A percentile compares a stretch with the other conserved stretches of the same genome.
Evolutionary conservation across 306 rosid genomes (phyloP).

Genomic region (Vachellia collinsii): DNA sequence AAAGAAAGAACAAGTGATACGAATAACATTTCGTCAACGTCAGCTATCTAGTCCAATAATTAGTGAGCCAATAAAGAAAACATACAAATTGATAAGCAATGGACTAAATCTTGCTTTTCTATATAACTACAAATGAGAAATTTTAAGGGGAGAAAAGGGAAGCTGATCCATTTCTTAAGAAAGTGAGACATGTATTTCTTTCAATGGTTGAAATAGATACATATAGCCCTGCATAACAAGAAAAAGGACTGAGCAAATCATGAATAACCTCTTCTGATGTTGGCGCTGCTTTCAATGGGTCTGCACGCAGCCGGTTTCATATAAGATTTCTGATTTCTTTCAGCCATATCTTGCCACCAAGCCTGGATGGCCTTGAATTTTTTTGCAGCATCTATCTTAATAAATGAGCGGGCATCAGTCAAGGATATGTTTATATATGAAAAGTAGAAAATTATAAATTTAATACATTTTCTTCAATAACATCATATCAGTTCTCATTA

Average conservation of each 20-base stretch:
- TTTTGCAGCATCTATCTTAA: conserved; percentile 62
- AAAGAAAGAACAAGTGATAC: neutral
- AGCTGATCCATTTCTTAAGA: neutral
- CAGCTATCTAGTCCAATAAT: conserved; percentile 3
- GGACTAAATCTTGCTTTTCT: conserved; percentile 14
- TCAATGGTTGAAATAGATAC: conserved; percentile 8
- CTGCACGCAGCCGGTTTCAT: conserved; percentile 43
- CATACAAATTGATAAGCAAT: conserved; percentile 1
- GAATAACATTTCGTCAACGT: conserved; percentile 3
- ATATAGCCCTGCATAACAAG: neutral
- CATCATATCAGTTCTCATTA: neutral
- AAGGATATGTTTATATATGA: neutral
- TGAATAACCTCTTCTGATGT: conserved; percentile 53
- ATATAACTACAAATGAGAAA: conserved; percentile 19
- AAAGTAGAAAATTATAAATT: conserved; percentile 1
- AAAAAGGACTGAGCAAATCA: conserved; percentile 24
- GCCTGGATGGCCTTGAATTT: conserved; percentile 84
- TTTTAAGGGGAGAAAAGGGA: neutral
- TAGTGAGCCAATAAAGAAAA: conserved; percentile 2
- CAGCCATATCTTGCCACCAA: conserved; percentile 95
- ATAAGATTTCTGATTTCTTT: conserved; percentile 48
- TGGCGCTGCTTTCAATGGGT: conserved; percentile 32
- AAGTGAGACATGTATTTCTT: conserved; percentile 18
- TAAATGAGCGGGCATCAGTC: conserved; percentile 34
- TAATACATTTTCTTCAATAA: conserved; percentile 23